Evolutionary conservation across 305 asterid genomes (phyloP), one percentile per base, ranked within the genome.

Genomic region (Fraxinus ornus): DNA sequence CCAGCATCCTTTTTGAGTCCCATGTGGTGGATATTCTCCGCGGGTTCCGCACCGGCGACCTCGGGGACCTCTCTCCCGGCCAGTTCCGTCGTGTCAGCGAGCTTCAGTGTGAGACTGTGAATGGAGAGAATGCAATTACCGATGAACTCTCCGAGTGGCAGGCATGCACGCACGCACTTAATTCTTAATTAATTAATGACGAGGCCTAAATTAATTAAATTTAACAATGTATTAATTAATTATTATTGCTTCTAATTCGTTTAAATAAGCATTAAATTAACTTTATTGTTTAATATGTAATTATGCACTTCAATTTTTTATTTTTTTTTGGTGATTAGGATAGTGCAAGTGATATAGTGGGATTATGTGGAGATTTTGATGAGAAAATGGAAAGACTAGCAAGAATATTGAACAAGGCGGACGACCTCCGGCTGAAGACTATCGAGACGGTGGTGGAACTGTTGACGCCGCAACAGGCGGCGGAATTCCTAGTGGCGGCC

Each of bases 51-150:
- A 89, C 87, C 70, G 97, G 97, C 1, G 93, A 94, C 75, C 94
- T 94, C 55, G 95, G 97, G 0, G 97, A 94, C 37, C 85, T 94
- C 47, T 88, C 97, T 2, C 92, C 97, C 2, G 88, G 17, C 0
- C 97, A 93, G 85, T 88, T 93, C 83, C 88, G 88, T 81, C 92
- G 94, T 3, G 94, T 94, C 19, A 94, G 95, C 36, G 97, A 93
- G 88, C 93, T 93, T 19, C 98, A 94, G 83, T 91, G 94, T 35
- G 88, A 90, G 79, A 90, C 98, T 26, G 97, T 94, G 3, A 88
- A 84, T 0, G 81, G 82, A 22, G 98, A 94, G 85, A 91, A 92
- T 66, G 85, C 82, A 76, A 88, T 94, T 82, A 85, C 88, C 32
- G 91, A 89, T 13, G 89, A 92, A 21, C 91, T 91, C 76, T 86